phyloP scores from a whole-genome alignment of 2,329 filamentous ascomycete genomes.

The Dactylellina leptospora region DNA sequence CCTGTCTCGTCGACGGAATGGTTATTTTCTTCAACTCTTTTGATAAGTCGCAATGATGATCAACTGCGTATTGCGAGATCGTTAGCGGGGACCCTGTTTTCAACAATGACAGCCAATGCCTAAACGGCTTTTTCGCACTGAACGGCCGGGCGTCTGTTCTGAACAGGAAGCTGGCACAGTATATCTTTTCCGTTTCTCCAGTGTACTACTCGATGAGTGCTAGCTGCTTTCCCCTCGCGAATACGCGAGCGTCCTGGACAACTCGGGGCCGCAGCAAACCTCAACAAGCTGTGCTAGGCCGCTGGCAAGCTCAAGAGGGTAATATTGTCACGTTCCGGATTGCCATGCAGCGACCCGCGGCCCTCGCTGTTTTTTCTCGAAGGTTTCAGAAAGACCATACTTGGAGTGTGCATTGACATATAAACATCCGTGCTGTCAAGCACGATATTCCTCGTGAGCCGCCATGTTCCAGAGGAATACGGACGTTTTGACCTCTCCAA shows the following conservation, averaged over 20 bases:
- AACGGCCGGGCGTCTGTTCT: constrained; percentile 45
- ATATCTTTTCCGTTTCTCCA: constrained; percentile 51
- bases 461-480: constrained; percentile 51
- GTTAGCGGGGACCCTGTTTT: constrained; percentile 37
- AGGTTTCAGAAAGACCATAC: constrained; percentile 39
- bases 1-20: constrained; percentile 20
- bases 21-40: too few relatives aligned
- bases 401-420: constrained; percentile 47
- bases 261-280: constrained; percentile 10
- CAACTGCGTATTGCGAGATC: constrained; percentile 30
- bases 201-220: constrained; percentile 50
- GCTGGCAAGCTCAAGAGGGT: constrained; percentile 20
- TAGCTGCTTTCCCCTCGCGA: constrained; percentile 20
- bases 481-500: constrained; percentile 52
- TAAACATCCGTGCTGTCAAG: constrained; percentile 51
- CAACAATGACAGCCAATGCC: constrained; percentile 16
- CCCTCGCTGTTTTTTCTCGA: constrained; percentile 47
- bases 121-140: constrained; percentile 47
- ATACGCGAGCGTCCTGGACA: constrained; percentile 11
- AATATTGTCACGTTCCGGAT: constrained; percentile 40
- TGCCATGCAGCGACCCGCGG: constrained; percentile 34
- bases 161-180: constrained; percentile 53
- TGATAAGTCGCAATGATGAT: constrained; percentile 18
- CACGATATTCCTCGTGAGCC: constrained; percentile 20
- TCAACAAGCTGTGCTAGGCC: constrained; percentile 11